Base-by-base conservation (phyloP, 1,284 basidiomycete genomes). In the Blastosporella zonata region DNA sequence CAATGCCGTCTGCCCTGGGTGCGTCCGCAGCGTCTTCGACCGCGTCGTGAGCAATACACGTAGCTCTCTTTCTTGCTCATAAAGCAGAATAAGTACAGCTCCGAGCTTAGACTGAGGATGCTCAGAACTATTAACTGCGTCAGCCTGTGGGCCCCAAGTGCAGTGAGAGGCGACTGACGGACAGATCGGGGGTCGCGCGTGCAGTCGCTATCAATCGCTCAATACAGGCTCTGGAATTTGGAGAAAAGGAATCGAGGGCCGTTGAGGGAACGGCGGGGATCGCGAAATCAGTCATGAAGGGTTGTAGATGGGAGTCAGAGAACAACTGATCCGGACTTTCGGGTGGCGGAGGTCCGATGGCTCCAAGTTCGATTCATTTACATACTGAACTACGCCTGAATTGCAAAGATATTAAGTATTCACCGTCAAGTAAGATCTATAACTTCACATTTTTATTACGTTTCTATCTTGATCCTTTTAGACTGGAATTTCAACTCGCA, bases 41-140 rank as follows among this genome's bases (percentile, higher is more conserved):
- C 92, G 78, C 1, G 91, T 94, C 0, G 92, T 94, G 40, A 94
- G 71, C 12, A 94, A 71, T 1, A 94, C 90, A 10, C 84, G 78
- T 2, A 94, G 69, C 38, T 77, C 65, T 8, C 77, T 83, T 2
- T 72, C 73, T 21, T 77, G 68, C 62, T 93, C 85, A 57, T 83
- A 94, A 0, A 95, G 68, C 3, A 90, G 70, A 2, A 93, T 80
- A 1, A 94, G 74, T 0, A 94, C 91, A 1, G 87, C 88, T 2
- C 84, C 91, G 3, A 79, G 74, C 58, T 71, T 79, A 37, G 62
- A 66, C 9, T 55, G 59, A 7, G 79, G 70, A 50, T 79, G 72
- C 2, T 55, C 54, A n/a, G 76, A 73, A 38, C 81, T 86, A 42
- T 10, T 41, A 25, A 50, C 43, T 21, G 42, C 13, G 23, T 50